phyloP scores from a whole-genome alignment of 306 rosid genomes.

The Rosa lucieae region DNA sequence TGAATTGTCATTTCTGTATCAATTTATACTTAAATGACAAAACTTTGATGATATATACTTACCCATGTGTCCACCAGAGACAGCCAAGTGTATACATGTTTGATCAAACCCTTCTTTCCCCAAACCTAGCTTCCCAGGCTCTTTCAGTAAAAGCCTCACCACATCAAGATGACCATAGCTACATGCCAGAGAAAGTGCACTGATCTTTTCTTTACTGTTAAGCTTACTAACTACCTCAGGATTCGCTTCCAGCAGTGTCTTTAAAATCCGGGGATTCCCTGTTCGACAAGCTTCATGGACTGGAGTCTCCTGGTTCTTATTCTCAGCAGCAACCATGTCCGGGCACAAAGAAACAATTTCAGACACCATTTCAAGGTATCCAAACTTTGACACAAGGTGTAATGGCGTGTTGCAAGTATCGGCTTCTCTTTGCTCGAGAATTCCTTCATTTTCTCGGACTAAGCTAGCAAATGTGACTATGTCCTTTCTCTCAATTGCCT shows the following conservation, averaged over 20 bases:
- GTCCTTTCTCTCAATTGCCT: slow-evolving; percentile 46
- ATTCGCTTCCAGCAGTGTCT: slow-evolving; percentile 38
- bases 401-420: slow-evolving; percentile 42
- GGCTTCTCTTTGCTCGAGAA: slow-evolving; percentile 46
- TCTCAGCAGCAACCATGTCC: slow-evolving; percentile 55
- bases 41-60: neutral
- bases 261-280: slow-evolving; percentile 35
- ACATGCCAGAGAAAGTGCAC: slow-evolving; percentile 46
- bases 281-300: slow-evolving; percentile 48
- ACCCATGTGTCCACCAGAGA: slow-evolving; percentile 65
- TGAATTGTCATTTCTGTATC: neutral
- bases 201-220: slow-evolving; percentile 26
- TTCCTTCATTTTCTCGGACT: slow-evolving; percentile 39
- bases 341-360: slow-evolving; percentile 48
- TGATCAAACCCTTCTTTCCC: slow-evolving; percentile 41
- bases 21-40: neutral
- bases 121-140: slow-evolving; percentile 27
- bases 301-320: slow-evolving; percentile 50
- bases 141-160: slow-evolving; percentile 40
- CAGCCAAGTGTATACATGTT: slow-evolving; percentile 60
- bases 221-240: slow-evolving; percentile 34
- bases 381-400: slow-evolving; percentile 63
- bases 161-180: slow-evolving; percentile 46
- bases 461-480: slow-evolving; percentile 27
- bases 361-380: slow-evolving; percentile 39